Conservation (phyloP, 2,329 filamentous ascomycete species). For the Arthrobotrys megalospora region DNA sequence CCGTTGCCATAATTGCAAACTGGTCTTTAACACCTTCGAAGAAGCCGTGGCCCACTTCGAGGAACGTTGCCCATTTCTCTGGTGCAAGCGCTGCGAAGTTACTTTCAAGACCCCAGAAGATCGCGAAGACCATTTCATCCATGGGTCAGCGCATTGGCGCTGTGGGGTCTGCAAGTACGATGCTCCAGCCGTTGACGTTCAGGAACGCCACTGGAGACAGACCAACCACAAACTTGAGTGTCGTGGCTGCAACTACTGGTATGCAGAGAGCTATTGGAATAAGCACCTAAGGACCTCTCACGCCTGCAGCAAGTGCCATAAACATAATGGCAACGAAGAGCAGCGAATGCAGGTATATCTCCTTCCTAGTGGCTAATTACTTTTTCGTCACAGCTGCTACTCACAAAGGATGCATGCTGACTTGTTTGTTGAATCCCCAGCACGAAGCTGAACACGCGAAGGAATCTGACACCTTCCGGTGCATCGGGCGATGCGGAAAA, state of each 20-base stretch:
- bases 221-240: slow-evolving; percentile 41
- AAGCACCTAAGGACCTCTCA: slow-evolving; percentile 29
- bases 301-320: slow-evolving; percentile 37
- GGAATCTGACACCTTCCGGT: neutral
- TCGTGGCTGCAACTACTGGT: slow-evolving; percentile 40
- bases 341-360: slow-evolving; percentile 26
- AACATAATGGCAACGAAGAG: slow-evolving; percentile 27
- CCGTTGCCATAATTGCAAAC: slow-evolving; percentile 33
- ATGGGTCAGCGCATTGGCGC: slow-evolving; percentile 44
- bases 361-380: neutral
- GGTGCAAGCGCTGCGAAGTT: slow-evolving; percentile 42
- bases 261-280: slow-evolving; percentile 30
- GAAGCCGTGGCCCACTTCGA: slow-evolving; percentile 27
- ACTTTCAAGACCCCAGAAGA: slow-evolving; percentile 38
- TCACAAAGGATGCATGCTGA: neutral
- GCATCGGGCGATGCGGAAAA: slow-evolving; percentile 41
- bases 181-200: slow-evolving; percentile 19
- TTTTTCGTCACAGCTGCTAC: neutral
- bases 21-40: slow-evolving; percentile 16
- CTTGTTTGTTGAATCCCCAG: neutral
- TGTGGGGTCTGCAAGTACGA: slow-evolving; percentile 48
- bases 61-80: slow-evolving; percentile 21
- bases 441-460: slow-evolving; percentile 32
- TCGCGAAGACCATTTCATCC: slow-evolving; percentile 36
- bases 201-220: slow-evolving; percentile 50